Evolutionary conservation across 805 yeast genomes (phyloP), one percentile per base, ranked within the genome.

Genomic region (Cyberlindnera mississippiensis): DNA sequence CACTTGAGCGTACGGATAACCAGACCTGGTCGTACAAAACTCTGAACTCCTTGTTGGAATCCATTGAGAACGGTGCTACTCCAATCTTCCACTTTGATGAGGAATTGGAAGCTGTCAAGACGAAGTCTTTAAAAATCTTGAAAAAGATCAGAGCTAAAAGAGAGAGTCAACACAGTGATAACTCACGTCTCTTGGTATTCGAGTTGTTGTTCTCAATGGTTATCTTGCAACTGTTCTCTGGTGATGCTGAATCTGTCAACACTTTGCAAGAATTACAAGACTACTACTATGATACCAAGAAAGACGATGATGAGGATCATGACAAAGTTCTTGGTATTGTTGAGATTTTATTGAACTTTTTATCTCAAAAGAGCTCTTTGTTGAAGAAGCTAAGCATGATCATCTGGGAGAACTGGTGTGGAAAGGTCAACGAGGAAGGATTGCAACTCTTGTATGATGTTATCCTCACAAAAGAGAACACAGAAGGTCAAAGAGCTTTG

Each of bases 161-260:
- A 38, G 57, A 48, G 27, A 52, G 69, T 4, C 50, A 49, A 8
- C 60, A 55, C 36, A 18, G 42, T 30, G 64, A 48, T 19, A 54
- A 49, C 31, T 45, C 62, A 1, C 75, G 77, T 50, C 58, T 81
- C 47, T 66, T 67, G 44, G 83, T 88, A 33, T 82, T 91, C 55
- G 95, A 88, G 60, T 65, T 86, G 28, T 66, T 91, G 34, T 76
- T 85, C 42, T 82, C 96, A 0, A 77, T 85, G 74, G 82, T 82
- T 4, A 62, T 89, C 17, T 57, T 91, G 12, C 96, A 88, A 59
- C 69, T 90, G 27, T 89, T 81, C 56, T 67, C 80, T 41, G 95
- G 90, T 18, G 88, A 74, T 39, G 59, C 80, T 6, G 97, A 91
- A 46, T 82, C 96, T 1, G 76, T 85, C 6, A 69, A 78, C 27